Base-by-base conservation (phyloP, 2,329 filamentous ascomycete genomes). In the Monilinia fructigena region DNA sequence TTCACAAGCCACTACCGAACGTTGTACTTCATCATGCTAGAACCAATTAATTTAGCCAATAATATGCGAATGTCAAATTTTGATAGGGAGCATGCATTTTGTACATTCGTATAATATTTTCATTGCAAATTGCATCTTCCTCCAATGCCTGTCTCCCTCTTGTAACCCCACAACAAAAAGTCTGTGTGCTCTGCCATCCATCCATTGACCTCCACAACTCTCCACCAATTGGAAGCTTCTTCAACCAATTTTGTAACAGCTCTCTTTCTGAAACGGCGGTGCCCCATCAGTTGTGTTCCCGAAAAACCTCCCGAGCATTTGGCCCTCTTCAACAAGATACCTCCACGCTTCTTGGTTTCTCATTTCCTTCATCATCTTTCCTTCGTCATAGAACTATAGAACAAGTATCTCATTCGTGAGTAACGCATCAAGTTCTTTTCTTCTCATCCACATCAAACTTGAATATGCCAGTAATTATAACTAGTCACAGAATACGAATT, bases 51-150 rank as follows among this genome's bases (percentile, higher is more conserved):
- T n/a, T 45, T 28, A 58, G n/a, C 28, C 20, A 23, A n/a, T 2
- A 20, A 31, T n/a, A 14, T n/a, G 28, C 12, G 12, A n/a, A 48
- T 35, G 38, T 55, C 53, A 55, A 55, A 4, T 55, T 40, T 38
- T 40, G 31, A 23, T 40, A 40, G 31, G 53, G 12, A 20, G 40
- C 35, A 56, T 42, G 54, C 54, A 40, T 56, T 42, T 56, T 42
- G 54, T 56, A 42, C 54, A 26, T 42, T 56, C 53, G 35, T 55
- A 55, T 55, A n/a, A 31, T 11, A 40, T 55, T 55, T 55, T 55
- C 20, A 38, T 23, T 55, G 20, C 20, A 28, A 55, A 38, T 40
- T 10, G 53, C 31, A 55, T 40, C 31, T 38, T 38, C 28, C 23
- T 55, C 53, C 53, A 55, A 40, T 40, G 12, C 12, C 40, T 40